Percentiles rank a stretch among this genome's conserved stretches.
These are phyloP conservation scores for Zygnema circumcarinatum DNA, from an alignment of 139 green algal genomes.

Conservation along the genomic window DNA sequence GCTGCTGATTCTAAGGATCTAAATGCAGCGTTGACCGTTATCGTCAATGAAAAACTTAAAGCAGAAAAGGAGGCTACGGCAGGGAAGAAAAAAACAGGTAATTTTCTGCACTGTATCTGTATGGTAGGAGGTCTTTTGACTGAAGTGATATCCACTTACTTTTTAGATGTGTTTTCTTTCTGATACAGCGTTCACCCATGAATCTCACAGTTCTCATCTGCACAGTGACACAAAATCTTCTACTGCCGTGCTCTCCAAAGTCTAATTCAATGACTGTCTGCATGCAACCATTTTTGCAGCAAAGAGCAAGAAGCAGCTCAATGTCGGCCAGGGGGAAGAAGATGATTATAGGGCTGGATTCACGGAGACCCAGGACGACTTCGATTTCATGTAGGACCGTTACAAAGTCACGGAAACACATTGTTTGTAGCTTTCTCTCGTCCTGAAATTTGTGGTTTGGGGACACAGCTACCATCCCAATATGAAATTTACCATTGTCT, in stretches of 20 bases:
- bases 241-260: neutral
- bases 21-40: conserved; percentile 27
- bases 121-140: neutral
- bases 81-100: conserved; percentile 43
- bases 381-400: conserved; percentile 51
- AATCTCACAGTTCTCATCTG: neutral
- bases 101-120: no score
- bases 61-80: conserved; percentile 43
- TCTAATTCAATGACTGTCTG: neutral
- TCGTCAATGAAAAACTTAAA: conserved; percentile 57
- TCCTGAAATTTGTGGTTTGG: no score
- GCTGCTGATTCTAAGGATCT: conserved; percentile 41
- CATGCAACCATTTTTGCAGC: conserved; percentile 29
- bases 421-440: neutral
- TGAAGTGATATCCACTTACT: no score
- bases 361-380: conserved; percentile 12
- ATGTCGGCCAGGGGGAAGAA: conserved; percentile 43
- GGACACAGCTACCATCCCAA: no score
- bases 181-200: neutral
- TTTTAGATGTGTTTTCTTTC: conserved; percentile 1
- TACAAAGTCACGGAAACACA: neutral
- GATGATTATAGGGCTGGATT: conserved; percentile 37
- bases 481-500: no score
- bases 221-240: neutral
- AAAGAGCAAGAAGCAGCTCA: conserved; percentile 44